Conservation (phyloP, 192 early-diverging fungal genomes). For the Linnemannia elongata region DNA sequence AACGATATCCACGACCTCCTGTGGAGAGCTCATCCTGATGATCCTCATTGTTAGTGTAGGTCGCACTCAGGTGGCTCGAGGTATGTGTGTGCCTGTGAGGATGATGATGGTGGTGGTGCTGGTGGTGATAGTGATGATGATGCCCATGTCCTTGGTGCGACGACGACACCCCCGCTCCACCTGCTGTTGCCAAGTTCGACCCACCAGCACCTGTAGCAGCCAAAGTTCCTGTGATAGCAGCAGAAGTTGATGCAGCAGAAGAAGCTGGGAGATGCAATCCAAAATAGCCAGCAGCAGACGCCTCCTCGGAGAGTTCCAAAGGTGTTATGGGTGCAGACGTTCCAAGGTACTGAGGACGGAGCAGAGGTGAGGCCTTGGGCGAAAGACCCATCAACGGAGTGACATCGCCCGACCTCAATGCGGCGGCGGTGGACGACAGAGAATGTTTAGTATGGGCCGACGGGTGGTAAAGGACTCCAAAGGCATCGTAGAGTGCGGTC, state of each 20-base stretch:
- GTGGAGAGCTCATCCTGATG: neutral
- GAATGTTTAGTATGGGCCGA: conserved; percentile 51
- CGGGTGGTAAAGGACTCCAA: conserved; percentile 52
- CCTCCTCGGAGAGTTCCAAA: conserved; percentile 45
- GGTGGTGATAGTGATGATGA: conserved; percentile 15
- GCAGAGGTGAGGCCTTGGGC: conserved; percentile 36
- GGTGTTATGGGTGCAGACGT: conserved; percentile 53
- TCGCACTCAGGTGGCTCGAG: conserved; percentile 33
- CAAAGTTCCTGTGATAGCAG: neutral
- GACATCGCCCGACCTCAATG: conserved; percentile 46
- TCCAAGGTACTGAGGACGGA: conserved; percentile 28
- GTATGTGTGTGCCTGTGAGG: conserved; percentile 27
- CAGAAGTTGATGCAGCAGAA: conserved; percentile 7
- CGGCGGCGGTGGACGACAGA: conserved; percentile 14
- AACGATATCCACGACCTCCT: neutral
- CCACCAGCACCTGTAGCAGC: neutral
- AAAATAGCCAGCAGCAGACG: conserved; percentile 30
- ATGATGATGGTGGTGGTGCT: conserved; percentile 2
- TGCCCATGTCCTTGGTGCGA: neutral
- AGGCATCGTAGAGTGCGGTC: conserved; percentile 48
- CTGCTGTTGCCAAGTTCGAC: neutral
- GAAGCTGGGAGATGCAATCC: conserved; percentile 23
- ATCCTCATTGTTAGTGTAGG: conserved; percentile 15
- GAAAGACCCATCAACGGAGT: conserved; percentile 45
- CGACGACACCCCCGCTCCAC: neutral